Percentiles rank a stretch among this genome's conserved stretches.
Evolutionary conservation across 1,284 basidiomycete genomes (phyloP).

Genomic region (Fistulinella cinereoalba): DNA sequence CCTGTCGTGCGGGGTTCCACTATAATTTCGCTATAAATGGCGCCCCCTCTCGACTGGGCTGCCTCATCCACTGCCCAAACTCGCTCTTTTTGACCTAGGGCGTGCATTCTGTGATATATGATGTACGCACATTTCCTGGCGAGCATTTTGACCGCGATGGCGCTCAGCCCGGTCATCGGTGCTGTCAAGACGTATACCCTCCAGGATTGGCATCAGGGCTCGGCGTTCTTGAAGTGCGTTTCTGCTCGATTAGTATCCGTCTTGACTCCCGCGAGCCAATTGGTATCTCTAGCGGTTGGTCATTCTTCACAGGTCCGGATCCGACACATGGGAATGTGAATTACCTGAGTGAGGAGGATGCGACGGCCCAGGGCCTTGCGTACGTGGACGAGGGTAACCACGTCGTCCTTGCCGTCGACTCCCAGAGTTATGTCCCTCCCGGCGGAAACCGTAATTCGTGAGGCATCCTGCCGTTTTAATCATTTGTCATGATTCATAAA

Average conservation of each 20-base stretch:
- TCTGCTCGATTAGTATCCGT: background rate
- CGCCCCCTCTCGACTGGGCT: background rate
- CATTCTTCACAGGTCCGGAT: constrained; percentile 54
- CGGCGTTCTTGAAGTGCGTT: constrained; percentile 24
- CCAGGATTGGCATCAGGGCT: constrained; percentile 19
- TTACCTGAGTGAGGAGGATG: constrained; percentile 47
- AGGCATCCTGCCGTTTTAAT: constrained; percentile 27
- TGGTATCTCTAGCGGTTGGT: constrained; percentile 46
- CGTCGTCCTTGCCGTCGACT: constrained; percentile 60
- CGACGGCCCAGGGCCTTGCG: constrained; percentile 49
- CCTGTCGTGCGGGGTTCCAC: background rate
- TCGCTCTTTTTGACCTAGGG: background rate
- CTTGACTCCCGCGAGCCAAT: background rate
- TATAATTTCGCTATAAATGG: constrained; percentile 8
- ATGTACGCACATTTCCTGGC: constrained; percentile 6
- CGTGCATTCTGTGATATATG: too few species aligned
- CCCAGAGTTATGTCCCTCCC: constrained; percentile 43
- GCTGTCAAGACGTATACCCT: constrained; percentile 7
- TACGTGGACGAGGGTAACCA: constrained; percentile 47
- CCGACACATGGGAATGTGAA: constrained; percentile 67
- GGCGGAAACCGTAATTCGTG: constrained; percentile 64
- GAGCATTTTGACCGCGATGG: constrained; percentile 3
- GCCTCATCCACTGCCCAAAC: background rate
- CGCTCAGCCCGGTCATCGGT: constrained; percentile 1
- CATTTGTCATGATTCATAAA: constrained; percentile 15